These are phyloP conservation scores for Hypoxylon trugodes DNA, from an alignment of 495 filamentous ascomycete genomes.

Conservation along the genomic window DNA sequence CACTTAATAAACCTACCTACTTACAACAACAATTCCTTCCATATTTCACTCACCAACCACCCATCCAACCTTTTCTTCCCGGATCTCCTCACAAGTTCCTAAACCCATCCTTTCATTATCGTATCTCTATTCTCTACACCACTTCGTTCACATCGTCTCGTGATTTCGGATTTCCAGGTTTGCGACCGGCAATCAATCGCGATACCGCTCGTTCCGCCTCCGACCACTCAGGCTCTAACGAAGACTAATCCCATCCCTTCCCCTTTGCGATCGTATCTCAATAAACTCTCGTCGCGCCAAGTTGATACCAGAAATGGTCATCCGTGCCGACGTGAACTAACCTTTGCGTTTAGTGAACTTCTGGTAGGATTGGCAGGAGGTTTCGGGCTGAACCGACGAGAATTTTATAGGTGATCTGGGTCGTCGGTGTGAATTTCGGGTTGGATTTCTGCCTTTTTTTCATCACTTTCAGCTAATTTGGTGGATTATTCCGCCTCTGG, in stretches of 20 bases:
- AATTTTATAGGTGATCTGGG: conserved; percentile 40
- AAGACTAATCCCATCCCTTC: not conserved
- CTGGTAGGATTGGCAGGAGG: conserved; percentile 43
- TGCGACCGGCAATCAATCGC: not conserved
- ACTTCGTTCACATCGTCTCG: not conserved
- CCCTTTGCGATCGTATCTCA: conserved; percentile 1
- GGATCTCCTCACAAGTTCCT: not conserved
- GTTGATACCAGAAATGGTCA: conserved; percentile 17
- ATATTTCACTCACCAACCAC: too few species aligned
- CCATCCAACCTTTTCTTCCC: too few species aligned
- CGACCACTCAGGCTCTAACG: not conserved
- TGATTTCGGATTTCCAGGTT: not conserved
- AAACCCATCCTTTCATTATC: conserved; percentile 17
- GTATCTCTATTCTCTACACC: conserved; percentile 15
- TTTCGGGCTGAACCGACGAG: conserved; percentile 42
- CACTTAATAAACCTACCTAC: too few species aligned
- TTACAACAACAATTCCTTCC: too few species aligned
- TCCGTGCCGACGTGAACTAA: conserved; percentile 24
- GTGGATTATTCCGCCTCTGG: conserved; percentile 43
- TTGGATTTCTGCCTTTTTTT: conserved; percentile 41
- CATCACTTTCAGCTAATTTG: conserved; percentile 42
- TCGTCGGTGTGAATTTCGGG: conserved; percentile 40
- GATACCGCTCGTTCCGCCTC: not conserved
- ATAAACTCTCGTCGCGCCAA: not conserved
- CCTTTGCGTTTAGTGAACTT: conserved; percentile 30